These are phyloP conservation scores for Peniophora sp. DNA, from an alignment of 1,284 basidiomycete species.

Conservation along the genomic window DNA sequence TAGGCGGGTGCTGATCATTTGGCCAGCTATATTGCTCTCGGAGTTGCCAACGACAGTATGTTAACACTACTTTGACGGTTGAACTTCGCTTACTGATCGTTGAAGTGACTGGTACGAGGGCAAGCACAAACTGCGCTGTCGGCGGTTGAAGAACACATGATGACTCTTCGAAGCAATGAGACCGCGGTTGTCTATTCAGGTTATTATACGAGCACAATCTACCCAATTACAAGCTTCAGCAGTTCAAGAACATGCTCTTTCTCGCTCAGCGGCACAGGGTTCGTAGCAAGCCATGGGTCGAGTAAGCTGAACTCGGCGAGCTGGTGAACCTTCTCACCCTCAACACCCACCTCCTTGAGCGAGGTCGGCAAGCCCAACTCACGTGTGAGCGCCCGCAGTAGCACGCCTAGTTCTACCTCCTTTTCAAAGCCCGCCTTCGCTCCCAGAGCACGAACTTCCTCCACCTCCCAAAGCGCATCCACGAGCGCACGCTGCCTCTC, in stretches of 20 bases:
- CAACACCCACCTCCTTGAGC: constrained; percentile 8
- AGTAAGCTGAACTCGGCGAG: constrained; percentile 6
- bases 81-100: too few relatives aligned
- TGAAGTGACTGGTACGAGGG: too few relatives aligned
- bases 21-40: too few relatives aligned
- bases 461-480: constrained; percentile 3
- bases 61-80: too few relatives aligned
- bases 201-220: too few relatives aligned
- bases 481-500: constrained; percentile 3
- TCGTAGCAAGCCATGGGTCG: constrained; percentile 6
- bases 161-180: too few relatives aligned
- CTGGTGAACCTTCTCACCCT: constrained; percentile 1
- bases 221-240: background rate
- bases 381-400: constrained; percentile 4
- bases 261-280: constrained; percentile 5
- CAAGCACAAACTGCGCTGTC: too few relatives aligned
- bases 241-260: constrained; percentile 9
- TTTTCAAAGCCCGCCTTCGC: constrained; percentile 1
- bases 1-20: too few relatives aligned
- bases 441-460: background rate
- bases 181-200: too few relatives aligned
- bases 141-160: too few relatives aligned
- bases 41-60: too few relatives aligned
- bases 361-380: constrained; percentile 7
- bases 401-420: constrained; percentile 4